Percentiles rank a stretch among this genome's conserved stretches.
These are phyloP conservation scores for Aquilaria yunnanensis DNA, from an alignment of 345 rosid species.

Conservation along the genomic window DNA sequence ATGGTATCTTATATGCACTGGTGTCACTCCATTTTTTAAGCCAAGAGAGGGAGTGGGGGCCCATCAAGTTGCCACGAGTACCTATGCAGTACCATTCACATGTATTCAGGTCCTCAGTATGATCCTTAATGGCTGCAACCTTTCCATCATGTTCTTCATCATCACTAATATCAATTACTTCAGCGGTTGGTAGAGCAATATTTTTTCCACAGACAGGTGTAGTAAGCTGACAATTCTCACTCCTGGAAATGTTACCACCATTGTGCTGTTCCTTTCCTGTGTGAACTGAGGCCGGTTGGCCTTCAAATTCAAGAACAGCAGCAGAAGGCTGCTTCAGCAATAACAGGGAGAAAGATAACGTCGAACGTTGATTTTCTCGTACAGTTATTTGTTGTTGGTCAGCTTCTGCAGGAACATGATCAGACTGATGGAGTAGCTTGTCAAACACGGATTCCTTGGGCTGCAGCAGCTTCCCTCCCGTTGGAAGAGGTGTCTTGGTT, in stretches of 20 bases:
- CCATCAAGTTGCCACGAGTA: conserved; percentile 5
- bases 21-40: conserved; percentile 16
- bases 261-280: background rate
- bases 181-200: background rate
- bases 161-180: conserved; percentile 12
- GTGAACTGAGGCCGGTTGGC: background rate
- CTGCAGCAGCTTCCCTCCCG: too few relatives aligned
- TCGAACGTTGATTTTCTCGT: too few relatives aligned
- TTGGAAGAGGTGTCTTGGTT: too few relatives aligned
- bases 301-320: too few relatives aligned
- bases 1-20: background rate
- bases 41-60: conserved; percentile 17
- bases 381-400: too few relatives aligned
- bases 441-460: too few relatives aligned
- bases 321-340: too few relatives aligned
- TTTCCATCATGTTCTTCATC: conserved; percentile 7
- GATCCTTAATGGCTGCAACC: background rate
- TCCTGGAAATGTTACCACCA: too few relatives aligned
- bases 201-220: background rate
- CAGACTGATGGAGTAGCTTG: too few relatives aligned
- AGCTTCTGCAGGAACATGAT: too few relatives aligned
- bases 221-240: too few relatives aligned
- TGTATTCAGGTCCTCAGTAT: background rate
- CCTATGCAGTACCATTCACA: conserved; percentile 7
- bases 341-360: too few relatives aligned